Base-by-base conservation (phyloP, 805 yeast species). In the Saitoella complicata region DNA sequence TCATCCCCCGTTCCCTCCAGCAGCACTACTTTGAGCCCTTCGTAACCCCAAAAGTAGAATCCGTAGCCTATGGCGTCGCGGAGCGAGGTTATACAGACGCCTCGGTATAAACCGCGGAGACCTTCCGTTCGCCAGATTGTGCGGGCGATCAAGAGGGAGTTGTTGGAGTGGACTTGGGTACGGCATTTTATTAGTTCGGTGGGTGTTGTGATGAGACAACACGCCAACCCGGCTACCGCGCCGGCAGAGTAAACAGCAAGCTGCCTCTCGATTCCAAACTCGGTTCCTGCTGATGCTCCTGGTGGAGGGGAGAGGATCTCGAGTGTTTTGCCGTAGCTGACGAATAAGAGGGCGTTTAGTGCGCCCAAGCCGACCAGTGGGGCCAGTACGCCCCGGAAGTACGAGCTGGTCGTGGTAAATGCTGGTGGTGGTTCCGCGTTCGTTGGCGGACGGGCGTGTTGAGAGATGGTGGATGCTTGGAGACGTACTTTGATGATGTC, bases 51-150 rank as follows among this genome's bases (percentile, higher is more conserved):
- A 36, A 49, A 49, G 31, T 53, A 53, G 12, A 53, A 52, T 29
- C 56, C 56, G 32, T 53, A 53, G n/a, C 56, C 56, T 30, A 53
- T 41, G 6, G 52, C 52, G 38, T 53, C 56, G 4, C 56, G 44
- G 21, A 49, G 37, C 6, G 49, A 46, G 7, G 56, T 53, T 6
- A 53, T 44, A 4, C 42, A 21, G 3, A 52, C 49, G 21, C 56
- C 56, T 21, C 39, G 45, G 39, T 48, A 53, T 32, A 51, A 46
- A n/a, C 53, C 56, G 7, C 33, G 33, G 6, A 51, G 6, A n/a
- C 56, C 56, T 5, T 50, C 49, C 10, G 38, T 31, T 6, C 32
- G 36, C 33, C 40, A 33, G 4, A 53, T 43, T 13, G 35, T 46
- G 31, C 46, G 49, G 5, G 40, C 37, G 10, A 49, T 46, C 6